Conservation (phyloP, 2,329 filamentous ascomycete genomes). For the Huntiella omanensis region DNA sequence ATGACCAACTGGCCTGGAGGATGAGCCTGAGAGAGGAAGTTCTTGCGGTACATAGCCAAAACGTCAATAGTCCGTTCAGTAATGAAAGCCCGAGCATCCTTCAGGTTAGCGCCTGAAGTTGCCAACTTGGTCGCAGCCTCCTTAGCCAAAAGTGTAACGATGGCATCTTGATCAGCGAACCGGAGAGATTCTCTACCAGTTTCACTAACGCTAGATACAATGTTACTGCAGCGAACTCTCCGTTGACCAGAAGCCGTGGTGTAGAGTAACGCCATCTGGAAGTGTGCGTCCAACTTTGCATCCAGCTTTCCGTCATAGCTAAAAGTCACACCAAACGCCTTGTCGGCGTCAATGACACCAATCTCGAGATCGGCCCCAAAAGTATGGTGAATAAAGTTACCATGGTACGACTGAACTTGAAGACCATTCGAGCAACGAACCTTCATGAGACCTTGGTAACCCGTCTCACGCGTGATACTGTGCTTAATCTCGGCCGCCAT, state of each 20-base stretch:
- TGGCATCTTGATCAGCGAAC: slow-evolving; percentile 88
- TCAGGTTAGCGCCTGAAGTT: slow-evolving; percentile 49
- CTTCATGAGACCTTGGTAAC: slow-evolving; percentile 94
- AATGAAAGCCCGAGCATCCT: slow-evolving; percentile 66
- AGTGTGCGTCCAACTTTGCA: slow-evolving; percentile 87
- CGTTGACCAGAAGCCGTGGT: slow-evolving; percentile 80
- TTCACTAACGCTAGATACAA: slow-evolving; percentile 83
- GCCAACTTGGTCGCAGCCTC: slow-evolving; percentile 77
- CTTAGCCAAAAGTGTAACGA: slow-evolving; percentile 75
- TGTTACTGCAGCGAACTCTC: slow-evolving; percentile 78
- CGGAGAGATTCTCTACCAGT: slow-evolving; percentile 71
- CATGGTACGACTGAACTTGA: slow-evolving; percentile 84
- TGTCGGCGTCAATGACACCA: slow-evolving; percentile 80
- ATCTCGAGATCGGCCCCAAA: slow-evolving; percentile 92
- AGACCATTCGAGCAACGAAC: slow-evolving; percentile 93
- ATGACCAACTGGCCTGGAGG: slow-evolving; percentile 86
- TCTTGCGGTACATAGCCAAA: slow-evolving; percentile 77
- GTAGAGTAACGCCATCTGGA: slow-evolving; percentile 87
- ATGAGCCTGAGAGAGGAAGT: slow-evolving; percentile 64
- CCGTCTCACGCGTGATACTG: slow-evolving; percentile 72
- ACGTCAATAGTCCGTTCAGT: slow-evolving; percentile 90
- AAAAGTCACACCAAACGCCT: slow-evolving; percentile 80
- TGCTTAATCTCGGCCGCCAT: slow-evolving; percentile 73
- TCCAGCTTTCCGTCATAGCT: slow-evolving; percentile 96
- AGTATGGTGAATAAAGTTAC: slow-evolving; percentile 89